Percentiles rank a stretch among this genome's conserved stretches.
Evolutionary conservation across 768 basidiomycete genomes (phyloP).

Genomic region (Cystobasidiopsis lactophilus): DNA sequence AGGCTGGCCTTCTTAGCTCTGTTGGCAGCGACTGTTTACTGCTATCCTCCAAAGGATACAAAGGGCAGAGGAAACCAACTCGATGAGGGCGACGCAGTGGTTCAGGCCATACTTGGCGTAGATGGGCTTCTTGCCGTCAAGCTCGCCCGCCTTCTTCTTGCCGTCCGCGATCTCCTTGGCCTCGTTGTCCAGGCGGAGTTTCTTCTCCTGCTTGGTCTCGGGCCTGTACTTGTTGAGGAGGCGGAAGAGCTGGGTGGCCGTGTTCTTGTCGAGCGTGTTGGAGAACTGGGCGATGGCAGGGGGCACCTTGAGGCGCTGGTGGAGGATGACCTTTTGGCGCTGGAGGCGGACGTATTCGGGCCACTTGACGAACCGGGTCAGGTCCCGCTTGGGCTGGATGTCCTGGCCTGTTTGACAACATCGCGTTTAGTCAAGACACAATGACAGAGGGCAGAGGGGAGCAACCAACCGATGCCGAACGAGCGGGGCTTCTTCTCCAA

Average conservation of each 20-base stretch:
- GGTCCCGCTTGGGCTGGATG: conserved; percentile 65
- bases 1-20: conserved; percentile 92
- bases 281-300: conserved; percentile 92
- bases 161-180: conserved; percentile 52
- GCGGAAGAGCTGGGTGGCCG: conserved; percentile 92
- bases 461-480: conserved; percentile 67
- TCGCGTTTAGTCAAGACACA: neutral
- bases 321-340: conserved; percentile 91
- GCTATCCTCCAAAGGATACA: neutral
- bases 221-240: conserved; percentile 93
- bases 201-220: conserved; percentile 92
- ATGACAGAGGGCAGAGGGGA: neutral
- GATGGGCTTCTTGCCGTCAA: conserved; percentile 82
- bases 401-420: conserved; percentile 52
- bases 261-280: conserved; percentile 96
- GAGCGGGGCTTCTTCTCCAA: conserved; percentile 77
- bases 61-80: conserved; percentile 4
- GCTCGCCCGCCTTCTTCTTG: conserved; percentile 36
- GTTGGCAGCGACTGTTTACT: conserved; percentile 8
- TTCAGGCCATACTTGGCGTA: conserved; percentile 93
- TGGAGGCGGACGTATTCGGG: conserved; percentile 95
- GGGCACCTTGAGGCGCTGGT: conserved; percentile 94
- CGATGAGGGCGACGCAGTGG: conserved; percentile 76
- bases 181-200: conserved; percentile 50
- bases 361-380: conserved; percentile 98